A percentile compares a stretch with the other conserved stretches of the same genome.
Conservation (phyloP, 148 eudicot genomes). For the Nepenthes mirabilis region DNA sequence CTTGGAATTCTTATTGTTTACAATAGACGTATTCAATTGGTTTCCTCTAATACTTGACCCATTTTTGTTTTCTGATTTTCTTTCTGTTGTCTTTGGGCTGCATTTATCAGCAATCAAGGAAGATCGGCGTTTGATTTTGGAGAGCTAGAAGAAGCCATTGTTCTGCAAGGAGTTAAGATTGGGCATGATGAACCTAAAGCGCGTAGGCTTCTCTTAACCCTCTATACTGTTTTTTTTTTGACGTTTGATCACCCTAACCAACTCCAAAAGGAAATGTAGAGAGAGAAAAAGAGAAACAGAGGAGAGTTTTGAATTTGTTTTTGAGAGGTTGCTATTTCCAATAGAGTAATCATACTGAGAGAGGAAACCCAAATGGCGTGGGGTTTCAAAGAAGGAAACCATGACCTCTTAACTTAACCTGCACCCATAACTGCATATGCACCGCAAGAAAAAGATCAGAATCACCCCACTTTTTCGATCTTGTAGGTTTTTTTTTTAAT, state of each 20-base stretch:
- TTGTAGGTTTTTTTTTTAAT: slow-evolving; percentile 2
- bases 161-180: slow-evolving; percentile 56
- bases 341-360: slow-evolving; percentile 26
- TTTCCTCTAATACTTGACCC: neutral
- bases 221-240: slow-evolving; percentile 4
- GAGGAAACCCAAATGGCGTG: slow-evolving; percentile 51
- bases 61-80: neutral
- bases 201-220: slow-evolving; percentile 19
- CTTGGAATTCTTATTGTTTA: neutral
- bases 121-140: slow-evolving; percentile 86
- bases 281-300: neutral
- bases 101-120: slow-evolving; percentile 52
- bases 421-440: slow-evolving; percentile 11
- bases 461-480: neutral
- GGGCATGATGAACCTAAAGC: slow-evolving; percentile 51
- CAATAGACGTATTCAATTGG: neutral
- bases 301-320: slow-evolving; percentile 7
- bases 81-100: neutral
- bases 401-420: slow-evolving; percentile 22
- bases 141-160: slow-evolving; percentile 82
- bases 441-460: slow-evolving; percentile 15
- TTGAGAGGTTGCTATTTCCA: slow-evolving; percentile 1
- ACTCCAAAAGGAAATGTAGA: slow-evolving; percentile 10
- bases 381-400: slow-evolving; percentile 49
- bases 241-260: slow-evolving; percentile 39